phyloP scores from a whole-genome alignment of 164 flowering plant genomes.

The Vitis rotundifolia region DNA sequence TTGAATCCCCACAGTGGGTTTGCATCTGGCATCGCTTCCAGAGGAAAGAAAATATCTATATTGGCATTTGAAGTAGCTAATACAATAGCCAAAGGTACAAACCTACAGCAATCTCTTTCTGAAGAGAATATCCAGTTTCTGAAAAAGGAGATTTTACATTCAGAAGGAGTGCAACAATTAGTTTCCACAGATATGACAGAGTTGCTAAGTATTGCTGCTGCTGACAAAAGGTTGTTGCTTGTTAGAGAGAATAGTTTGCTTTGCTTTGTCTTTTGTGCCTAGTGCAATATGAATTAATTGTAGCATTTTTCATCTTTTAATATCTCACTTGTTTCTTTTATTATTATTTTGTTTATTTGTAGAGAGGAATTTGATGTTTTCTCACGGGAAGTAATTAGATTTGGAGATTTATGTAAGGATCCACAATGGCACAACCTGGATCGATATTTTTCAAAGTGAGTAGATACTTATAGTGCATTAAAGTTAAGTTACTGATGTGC shows the following conservation, averaged over 20 bases:
- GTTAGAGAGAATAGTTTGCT: not conserved
- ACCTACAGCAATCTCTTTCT: conserved; percentile 56
- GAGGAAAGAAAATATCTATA: conserved; percentile 49
- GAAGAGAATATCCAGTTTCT: conserved; percentile 52
- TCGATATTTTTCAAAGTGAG: conserved; percentile 50
- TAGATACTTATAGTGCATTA: not conserved
- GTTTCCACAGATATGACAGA: conserved; percentile 57
- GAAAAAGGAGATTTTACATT: conserved; percentile 49
- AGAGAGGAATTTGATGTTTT: conserved; percentile 65
- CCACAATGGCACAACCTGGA: conserved; percentile 74
- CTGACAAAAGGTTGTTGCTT: conserved; percentile 58
- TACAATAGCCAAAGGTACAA: conserved; percentile 59
- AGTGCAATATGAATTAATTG: not conserved
- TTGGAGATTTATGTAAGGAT: conserved; percentile 66
- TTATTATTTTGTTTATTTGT: not conserved
- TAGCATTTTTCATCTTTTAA: not conserved
- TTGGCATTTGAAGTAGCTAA: conserved; percentile 79
- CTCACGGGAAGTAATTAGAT: conserved; percentile 57
- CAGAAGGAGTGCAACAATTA: conserved; percentile 50
- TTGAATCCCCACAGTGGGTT: conserved; percentile 47
- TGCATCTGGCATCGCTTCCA: conserved; percentile 41
- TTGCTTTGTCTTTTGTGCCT: conserved; percentile 1
- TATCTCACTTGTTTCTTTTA: not conserved
- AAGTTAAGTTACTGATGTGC: conserved; percentile 1
- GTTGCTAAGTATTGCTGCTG: conserved; percentile 57